Base-by-base conservation (phyloP, 371 early-diverging fungal genomes). In the Mortierella sp. region DNA sequence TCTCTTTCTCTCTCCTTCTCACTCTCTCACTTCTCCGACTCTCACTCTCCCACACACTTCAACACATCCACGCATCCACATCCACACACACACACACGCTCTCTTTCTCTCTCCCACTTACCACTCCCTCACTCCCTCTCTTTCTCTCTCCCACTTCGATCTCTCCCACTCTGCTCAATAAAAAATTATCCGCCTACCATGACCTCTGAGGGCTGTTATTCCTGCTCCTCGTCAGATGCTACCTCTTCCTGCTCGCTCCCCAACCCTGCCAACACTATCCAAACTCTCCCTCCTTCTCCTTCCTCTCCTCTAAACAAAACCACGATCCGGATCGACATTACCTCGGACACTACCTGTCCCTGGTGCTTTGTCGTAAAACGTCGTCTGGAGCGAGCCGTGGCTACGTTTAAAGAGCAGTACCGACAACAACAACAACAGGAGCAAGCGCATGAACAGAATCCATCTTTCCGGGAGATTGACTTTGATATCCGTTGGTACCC, bases 291-390 rank as follows among this genome's bases (percentile, higher is more conserved):
- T n/a, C 51, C 62, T n/a, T 26, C 62, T 7, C 5, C 53, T 1
- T 19, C 37, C 14, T 7, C 28, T 5, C 7, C 51, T 7, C 48
- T 29, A 5, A 29, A 44, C 19, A 61, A 43, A 9, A 43, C 45
- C 57, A 58, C 65, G 12, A 72, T 87, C 28, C 62, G 72, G 16
- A 81, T 89, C 29, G 84, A 84, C 25, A 71, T 87, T 51, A 80
- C 85, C 16, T 75, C 83, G 16, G 90, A 90, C 74, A 86, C 82
- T n/a, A 69, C 87, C 23, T 90, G 91, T 53, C 91, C 89, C 9
- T 90, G 88, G 88, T 92, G 90, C 61, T 92, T 85, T 66, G 74
- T 92, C 30, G 90, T 90, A 57, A 90, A 90, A 67, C 86, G 88
- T 4, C 84, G 91, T 15, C 73, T 92, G n/a, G 87, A 89, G 21